A percentile compares a stretch with the other conserved stretches of the same genome.
These are phyloP conservation scores for Pyrenula aspistea DNA, from an alignment of 495 filamentous ascomycete species.

Conservation along the genomic window DNA sequence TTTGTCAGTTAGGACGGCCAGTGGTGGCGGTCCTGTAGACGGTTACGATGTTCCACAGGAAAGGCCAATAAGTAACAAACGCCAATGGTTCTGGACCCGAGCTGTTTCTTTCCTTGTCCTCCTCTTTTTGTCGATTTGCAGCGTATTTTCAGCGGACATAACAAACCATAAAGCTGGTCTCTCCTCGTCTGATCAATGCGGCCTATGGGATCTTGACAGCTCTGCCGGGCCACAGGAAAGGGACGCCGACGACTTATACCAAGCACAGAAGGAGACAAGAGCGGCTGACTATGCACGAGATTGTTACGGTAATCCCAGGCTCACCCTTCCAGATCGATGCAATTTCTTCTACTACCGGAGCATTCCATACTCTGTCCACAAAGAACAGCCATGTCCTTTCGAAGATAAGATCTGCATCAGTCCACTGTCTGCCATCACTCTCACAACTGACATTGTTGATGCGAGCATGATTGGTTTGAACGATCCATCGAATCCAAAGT, in stretches of 20 bases:
- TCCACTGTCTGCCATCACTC: conserved; percentile 6
- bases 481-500: conserved; percentile 3
- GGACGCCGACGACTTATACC: conserved; percentile 7
- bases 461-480: conserved; percentile 13
- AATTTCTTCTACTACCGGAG: conserved; percentile 12
- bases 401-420: conserved; percentile 6
- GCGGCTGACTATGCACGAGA: conserved; percentile 11
- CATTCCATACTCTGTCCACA: conserved; percentile 4
- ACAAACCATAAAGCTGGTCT: conserved; percentile 5
- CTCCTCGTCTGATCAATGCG: conserved; percentile 8
- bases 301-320: conserved; percentile 6
- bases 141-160: conserved; percentile 5
- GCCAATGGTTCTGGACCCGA: not conserved
- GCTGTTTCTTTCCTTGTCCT: not conserved
- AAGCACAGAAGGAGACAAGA: conserved; percentile 7
- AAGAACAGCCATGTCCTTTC: conserved; percentile 10
- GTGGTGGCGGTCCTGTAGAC: not conserved
- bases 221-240: conserved; percentile 7
- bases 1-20: not conserved
- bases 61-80: not conserved
- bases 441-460: conserved; percentile 10
- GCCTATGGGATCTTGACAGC: conserved; percentile 8
- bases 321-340: conserved; percentile 2
- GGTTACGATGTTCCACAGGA: not conserved
- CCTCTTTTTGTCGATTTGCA: conserved; percentile 1